These are phyloP conservation scores for Trichocladium antarcticum DNA, from an alignment of 495 filamentous ascomycete species.

Conservation along the genomic window DNA sequence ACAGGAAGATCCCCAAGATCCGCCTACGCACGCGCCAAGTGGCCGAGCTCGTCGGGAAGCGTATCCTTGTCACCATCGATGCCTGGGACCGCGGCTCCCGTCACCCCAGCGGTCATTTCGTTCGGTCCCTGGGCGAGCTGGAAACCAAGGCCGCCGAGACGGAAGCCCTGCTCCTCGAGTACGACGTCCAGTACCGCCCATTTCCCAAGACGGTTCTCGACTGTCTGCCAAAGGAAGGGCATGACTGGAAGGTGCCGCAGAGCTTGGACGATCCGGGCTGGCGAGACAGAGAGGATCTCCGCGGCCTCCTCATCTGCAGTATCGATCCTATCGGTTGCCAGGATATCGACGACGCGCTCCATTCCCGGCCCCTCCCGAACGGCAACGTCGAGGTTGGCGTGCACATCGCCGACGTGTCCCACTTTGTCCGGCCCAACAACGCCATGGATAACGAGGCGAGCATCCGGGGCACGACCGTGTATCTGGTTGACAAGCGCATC, in stretches of 20 bases:
- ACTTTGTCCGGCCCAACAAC: slow-evolving; percentile 95
- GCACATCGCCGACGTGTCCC: slow-evolving; percentile 97
- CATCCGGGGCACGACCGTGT: slow-evolving; percentile 89
- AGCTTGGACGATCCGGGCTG: slow-evolving; percentile 71
- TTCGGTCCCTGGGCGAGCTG: slow-evolving; percentile 81
- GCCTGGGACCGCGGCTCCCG: slow-evolving; percentile 87
- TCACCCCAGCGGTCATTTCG: slow-evolving; percentile 87
- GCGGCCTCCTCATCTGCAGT: slow-evolving; percentile 83
- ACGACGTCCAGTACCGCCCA: slow-evolving; percentile 93
- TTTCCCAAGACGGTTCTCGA: slow-evolving; percentile 93
- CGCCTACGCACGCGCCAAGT: slow-evolving; percentile 84
- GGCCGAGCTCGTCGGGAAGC: slow-evolving; percentile 73
- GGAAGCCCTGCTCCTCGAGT: slow-evolving; percentile 85
- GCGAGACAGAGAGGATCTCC: slow-evolving; percentile 70
- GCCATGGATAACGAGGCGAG: slow-evolving; percentile 94
- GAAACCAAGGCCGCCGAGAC: slow-evolving; percentile 95
- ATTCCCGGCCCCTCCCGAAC: slow-evolving; percentile 73
- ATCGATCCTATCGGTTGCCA: slow-evolving; percentile 95
- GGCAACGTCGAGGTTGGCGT: slow-evolving; percentile 95
- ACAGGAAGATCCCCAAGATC: slow-evolving; percentile 94
- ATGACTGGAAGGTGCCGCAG: slow-evolving; percentile 82
- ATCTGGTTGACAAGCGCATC: slow-evolving; percentile 96
- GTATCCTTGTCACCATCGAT: slow-evolving; percentile 91
- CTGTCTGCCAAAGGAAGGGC: slow-evolving; percentile 82
- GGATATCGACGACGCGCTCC: slow-evolving; percentile 95